phyloP scores from a whole-genome alignment of 208 protist genomes.

The Trypanosoma melophagium region DNA sequence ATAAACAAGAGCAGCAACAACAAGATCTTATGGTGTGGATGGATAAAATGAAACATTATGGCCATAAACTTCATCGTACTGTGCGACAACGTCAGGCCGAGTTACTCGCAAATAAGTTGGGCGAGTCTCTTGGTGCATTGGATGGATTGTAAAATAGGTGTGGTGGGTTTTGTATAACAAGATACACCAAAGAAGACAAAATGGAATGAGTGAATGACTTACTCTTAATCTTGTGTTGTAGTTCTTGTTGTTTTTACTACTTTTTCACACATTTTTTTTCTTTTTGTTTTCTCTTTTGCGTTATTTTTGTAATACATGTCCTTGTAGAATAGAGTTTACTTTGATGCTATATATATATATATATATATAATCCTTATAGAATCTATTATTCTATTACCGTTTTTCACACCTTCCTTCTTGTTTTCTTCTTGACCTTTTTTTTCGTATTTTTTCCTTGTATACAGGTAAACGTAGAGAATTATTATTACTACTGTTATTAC shows the following conservation, averaged over 20 bases:
- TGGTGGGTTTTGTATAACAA: no score
- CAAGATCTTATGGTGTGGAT: conserved; percentile 57
- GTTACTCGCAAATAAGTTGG: conserved; percentile 37
- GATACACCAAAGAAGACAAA: no score
- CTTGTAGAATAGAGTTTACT: neutral
- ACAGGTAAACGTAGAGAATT: no score
- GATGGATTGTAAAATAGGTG: conserved; percentile 19
- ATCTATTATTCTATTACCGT: conserved; percentile 1
- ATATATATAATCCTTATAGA: conserved; percentile 7
- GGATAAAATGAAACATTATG: conserved; percentile 64
- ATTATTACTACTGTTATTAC: no score
- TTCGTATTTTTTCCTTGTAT: conserved; percentile 2
- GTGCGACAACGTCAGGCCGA: conserved; percentile 57
- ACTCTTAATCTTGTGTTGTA: no score
- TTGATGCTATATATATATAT: neutral
- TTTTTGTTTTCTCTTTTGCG: no score
- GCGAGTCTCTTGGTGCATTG: conserved; percentile 23
- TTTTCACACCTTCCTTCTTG: conserved; percentile 13
- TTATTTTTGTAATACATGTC: neutral
- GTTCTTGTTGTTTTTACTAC: no score
- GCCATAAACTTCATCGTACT: conserved; percentile 32
- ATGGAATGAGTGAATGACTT: no score
- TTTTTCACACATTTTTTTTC: no score
- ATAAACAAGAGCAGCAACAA: conserved; percentile 5
- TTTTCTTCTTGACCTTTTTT: no score